These are phyloP conservation scores for Neoscytalidium dimidiatum DNA, from an alignment of 2,329 filamentous ascomycete genomes.

Conservation along the genomic window DNA sequence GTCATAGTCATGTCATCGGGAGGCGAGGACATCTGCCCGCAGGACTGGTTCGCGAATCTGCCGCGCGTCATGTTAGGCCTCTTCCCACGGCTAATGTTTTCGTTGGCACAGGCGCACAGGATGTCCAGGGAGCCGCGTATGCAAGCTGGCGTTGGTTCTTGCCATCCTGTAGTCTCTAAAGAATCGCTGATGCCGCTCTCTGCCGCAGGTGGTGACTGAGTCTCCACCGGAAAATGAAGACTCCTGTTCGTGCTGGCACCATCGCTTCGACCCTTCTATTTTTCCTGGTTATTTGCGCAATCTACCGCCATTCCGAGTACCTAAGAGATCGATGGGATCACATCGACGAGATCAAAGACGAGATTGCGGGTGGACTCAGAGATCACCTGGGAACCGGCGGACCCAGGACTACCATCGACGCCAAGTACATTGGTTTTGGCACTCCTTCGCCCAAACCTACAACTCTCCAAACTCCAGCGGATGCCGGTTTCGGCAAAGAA, in stretches of 20 bases:
- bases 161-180: background rate
- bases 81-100: background rate
- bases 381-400: background rate
- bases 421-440: slow-evolving; percentile 14
- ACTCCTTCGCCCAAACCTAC: background rate
- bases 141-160: background rate
- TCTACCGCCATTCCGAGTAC: slow-evolving; percentile 5
- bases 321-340: slow-evolving; percentile 3
- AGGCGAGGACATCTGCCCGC: background rate
- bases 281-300: background rate
- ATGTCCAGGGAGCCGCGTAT: background rate
- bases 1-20: background rate
- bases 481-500: background rate
- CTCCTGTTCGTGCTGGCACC: slow-evolving; percentile 10
- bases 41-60: background rate
- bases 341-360: slow-evolving; percentile 1
- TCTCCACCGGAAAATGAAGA: slow-evolving; percentile 13
- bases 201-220: background rate
- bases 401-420: background rate
- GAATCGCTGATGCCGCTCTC: background rate
- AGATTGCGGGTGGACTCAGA: background rate
- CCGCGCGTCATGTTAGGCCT: slow-evolving; percentile 1
- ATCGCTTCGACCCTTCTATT: slow-evolving; percentile 7
- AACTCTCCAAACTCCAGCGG: background rate
- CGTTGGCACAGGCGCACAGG: background rate